Evolutionary conservation across 495 filamentous ascomycete species (phyloP), one percentile per base, ranked within the genome.

Genomic region (Pseudevernia furfuracea): DNA sequence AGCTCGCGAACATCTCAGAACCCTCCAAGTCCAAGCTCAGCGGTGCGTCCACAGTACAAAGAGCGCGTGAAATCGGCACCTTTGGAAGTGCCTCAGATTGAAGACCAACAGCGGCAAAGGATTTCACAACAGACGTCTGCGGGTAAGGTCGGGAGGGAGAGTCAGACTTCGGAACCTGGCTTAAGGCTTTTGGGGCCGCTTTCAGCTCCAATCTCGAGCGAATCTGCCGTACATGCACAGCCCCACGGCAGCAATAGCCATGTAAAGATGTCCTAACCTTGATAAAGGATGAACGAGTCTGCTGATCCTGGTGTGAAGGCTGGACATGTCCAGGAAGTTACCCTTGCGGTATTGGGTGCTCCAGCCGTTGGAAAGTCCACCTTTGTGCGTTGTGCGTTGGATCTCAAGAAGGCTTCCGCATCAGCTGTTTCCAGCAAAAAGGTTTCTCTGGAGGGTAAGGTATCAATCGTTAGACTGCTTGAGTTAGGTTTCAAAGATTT

Each of bases 281-380:
- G 41, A 25, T 37, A 34, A 36, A 39, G n/a, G 41, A 46, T 25
- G 34, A 8, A 44, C 9, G 41, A 21, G 14, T 17, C 25, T 52
- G 39, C 41, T 58, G 52, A 62, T 19, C n/a, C 34, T 61, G 53
- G 15, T 23, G 28, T 23, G 44, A 68, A 66, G n/a, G 6, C 39
- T 38, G 53, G 48, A 17, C 63, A 36, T 55, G 83, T 88, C 77
- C 83, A 84, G 65, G 77, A 87, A 71, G 84, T 96, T 71, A 92
- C 90, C 70, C 89, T 97, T 71, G 90, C 87, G 39, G 85, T 97
- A 32, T 84, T 96, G 69, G 94, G 94, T 60, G 82, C 84, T 68
- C 79, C 84, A 68, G 85, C 87, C 58, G 89, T 90, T 41, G 93
- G 93, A 68, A 97, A 97, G 77, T 91, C 90, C 58, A 89, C 89